Conservation (phyloP, 306 rosid genomes). For the Abrus pulchellus region DNA sequence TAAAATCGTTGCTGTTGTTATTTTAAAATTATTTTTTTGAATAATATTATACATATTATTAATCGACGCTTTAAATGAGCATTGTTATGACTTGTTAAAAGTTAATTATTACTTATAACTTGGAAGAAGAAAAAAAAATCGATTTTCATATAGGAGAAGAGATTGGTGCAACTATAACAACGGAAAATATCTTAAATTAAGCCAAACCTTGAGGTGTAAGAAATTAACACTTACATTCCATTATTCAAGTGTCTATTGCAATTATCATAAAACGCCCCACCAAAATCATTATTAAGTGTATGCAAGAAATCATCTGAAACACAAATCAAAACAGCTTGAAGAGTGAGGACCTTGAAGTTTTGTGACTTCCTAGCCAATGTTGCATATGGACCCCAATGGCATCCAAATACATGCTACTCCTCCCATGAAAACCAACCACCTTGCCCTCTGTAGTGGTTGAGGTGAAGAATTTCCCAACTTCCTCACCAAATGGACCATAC, state of each 20-base stretch:
- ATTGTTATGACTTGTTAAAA: too few species aligned
- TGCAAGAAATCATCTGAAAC: slow-evolving; percentile 41
- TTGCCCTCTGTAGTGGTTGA: slow-evolving; percentile 90
- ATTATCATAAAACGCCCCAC: slow-evolving; percentile 4
- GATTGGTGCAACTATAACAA: slow-evolving; percentile 10
- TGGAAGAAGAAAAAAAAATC: too few species aligned
- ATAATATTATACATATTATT: too few species aligned
- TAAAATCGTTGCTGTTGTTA: too few species aligned
- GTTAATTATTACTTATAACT: too few species aligned
- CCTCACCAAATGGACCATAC: slow-evolving; percentile 93
- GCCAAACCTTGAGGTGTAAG: slow-evolving; percentile 18
- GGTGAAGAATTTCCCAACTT: slow-evolving; percentile 87
- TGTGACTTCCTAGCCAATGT: slow-evolving; percentile 91
- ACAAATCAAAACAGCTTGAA: slow-evolving; percentile 64
- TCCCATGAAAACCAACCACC: slow-evolving; percentile 90
- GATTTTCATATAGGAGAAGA: not conserved
- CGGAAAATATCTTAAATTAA: not conserved
- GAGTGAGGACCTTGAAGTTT: slow-evolving; percentile 60
- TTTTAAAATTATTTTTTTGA: too few species aligned
- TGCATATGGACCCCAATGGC: slow-evolving; percentile 96
- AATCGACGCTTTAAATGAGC: too few species aligned
- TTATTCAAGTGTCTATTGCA: slow-evolving; percentile 5
- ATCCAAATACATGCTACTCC: slow-evolving; percentile 83
- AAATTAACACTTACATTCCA: slow-evolving; percentile 34
- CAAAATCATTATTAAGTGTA: slow-evolving; percentile 20